Base-by-base conservation (phyloP, 495 filamentous ascomycete species). In the Aspergillus saccharolyticus region DNA sequence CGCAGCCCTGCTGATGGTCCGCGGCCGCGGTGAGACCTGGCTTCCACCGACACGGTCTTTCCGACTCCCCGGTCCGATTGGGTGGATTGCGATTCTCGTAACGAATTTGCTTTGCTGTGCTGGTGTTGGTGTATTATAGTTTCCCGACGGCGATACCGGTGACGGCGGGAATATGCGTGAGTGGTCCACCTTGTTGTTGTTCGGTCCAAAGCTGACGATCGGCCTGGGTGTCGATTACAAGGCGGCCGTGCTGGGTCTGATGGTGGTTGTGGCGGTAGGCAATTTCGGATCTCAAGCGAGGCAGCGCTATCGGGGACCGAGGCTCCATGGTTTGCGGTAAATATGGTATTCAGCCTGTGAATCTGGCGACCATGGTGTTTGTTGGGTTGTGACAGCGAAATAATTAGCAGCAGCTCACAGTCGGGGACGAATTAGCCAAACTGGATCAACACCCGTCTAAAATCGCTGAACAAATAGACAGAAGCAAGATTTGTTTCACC, bases 1-100 rank as follows among this genome's bases (percentile, higher is more conserved):
- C 25, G 60, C 54, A 4, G 33, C 33, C 9, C 44, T 63, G 24
- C 46, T 65, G 4, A 44, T 68, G 3, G 63, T 44, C 15, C 59
- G 53, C n/a, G 30, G 55, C 3, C 53, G 63, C 33, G 33, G 12
- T 10, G 14, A 12, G 2, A 12, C 33, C 10, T 15, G 33, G 33
- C 33, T 39, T 2, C 33, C 33, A 2, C 2, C 2, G 2, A 39
- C 2, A 2, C 33, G 12, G 5, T 2, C 33, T 2, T 39, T 39
- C 33, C 5, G 12, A 39, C 12, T 39, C 6, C 33, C 33, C 33
- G 14, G 33, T 15, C 2, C 14, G 12, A 2, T 39, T 2, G 33
- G 33, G 2, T 39, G 33, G 33, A 15, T 15, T 6, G 33, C 33
- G 2, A 39, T 9, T 15, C 7, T 39, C 10, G 12, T 39, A 9